Conservation (phyloP, 495 filamentous ascomycete species). For the Cercophora scortea region DNA sequence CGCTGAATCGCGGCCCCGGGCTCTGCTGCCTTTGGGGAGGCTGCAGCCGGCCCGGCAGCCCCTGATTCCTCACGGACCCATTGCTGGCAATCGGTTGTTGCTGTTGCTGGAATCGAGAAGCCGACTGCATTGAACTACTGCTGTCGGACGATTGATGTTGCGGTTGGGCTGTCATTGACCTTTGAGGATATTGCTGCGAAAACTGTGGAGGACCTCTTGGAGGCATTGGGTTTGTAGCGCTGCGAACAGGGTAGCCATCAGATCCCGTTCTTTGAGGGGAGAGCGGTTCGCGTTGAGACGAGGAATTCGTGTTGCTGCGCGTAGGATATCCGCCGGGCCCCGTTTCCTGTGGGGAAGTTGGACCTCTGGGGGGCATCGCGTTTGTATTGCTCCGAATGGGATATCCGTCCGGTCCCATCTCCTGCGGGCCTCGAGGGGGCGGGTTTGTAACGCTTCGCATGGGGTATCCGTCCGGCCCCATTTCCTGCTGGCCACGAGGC, state of each 20-base stretch:
- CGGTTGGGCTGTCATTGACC: constrained; percentile 43
- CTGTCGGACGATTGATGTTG: constrained; percentile 16
- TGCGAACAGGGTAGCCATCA: constrained; percentile 25
- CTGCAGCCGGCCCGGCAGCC: background rate
- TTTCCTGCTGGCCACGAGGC: background rate
- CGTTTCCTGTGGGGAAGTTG: constrained; percentile 21
- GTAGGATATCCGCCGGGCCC: constrained; percentile 22
- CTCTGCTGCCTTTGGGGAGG: constrained; percentile 7
- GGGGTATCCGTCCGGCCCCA: constrained; percentile 22
- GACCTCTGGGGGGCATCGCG: constrained; percentile 18
- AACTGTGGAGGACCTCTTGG: constrained; percentile 10
- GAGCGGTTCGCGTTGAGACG: constrained; percentile 14
- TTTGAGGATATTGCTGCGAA: constrained; percentile 29
- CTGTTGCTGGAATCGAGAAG: constrained; percentile 2
- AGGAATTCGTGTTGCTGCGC: constrained; percentile 25
- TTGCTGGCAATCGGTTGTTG: constrained; percentile 19
- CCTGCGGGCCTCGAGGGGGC: constrained; percentile 22
- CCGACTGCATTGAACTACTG: constrained; percentile 7
- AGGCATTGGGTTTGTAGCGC: constrained; percentile 29
- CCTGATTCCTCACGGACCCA: constrained; percentile 21
- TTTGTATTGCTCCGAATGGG: constrained; percentile 26
- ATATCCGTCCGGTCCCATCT: constrained; percentile 17
- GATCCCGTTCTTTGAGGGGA: constrained; percentile 10
- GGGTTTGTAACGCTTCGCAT: constrained; percentile 28
- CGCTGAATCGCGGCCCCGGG: background rate